Base-by-base conservation (phyloP, 2,329 filamentous ascomycete genomes). In the Grosmannia penicillata region DNA sequence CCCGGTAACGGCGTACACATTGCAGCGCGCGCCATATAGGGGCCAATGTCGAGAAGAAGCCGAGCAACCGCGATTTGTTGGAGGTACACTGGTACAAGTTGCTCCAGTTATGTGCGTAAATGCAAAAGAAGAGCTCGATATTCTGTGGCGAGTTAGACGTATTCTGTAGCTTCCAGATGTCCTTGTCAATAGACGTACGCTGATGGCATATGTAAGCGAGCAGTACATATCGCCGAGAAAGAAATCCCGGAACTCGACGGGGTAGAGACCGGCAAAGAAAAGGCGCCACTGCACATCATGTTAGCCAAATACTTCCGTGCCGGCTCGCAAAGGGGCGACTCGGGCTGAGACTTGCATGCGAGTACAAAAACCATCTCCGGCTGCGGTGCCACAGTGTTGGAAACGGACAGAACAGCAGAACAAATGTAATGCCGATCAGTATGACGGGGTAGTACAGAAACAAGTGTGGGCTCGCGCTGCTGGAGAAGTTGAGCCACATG, bases 221-320 rank as follows among this genome's bases (percentile, higher is more conserved):
- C 89, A 96, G 57, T 93, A 94, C 68, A 96, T 95, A 55, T 98
- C 91, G 37, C 91, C 91, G 0, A 96, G 70, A 58, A 95, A 96
- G 61, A 98, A 96, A 58, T 98, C 91, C 41, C 87, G 75, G 56
- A 96, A 98, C 55, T 96, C 89, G 36, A 98, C 91, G 2, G 85
- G 85, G 51, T 93, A 95, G 17, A 93, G 56, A 4, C 87, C 87
- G 13, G 89, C 84, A 35, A 89, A 70, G 38, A 93, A 62, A 15
- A 96, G 66, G 43, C 91, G 82, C 72, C 82, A 93, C 80, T 91
- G 45, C 1, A 24, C 4, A n/a, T n/a, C n/a, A n/a, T n/a, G n/a
- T n/a, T n/a, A n/a, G n/a, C n/a, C n/a, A n/a, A n/a, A n/a, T n/a
- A n/a, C n/a, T n/a, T n/a, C n/a, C n/a, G n/a, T n/a, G n/a, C n/a